Evolutionary conservation across 2,329 filamentous ascomycete genomes (phyloP), one percentile per base, ranked within the genome.

Genomic region (Aspergillus glaucus): DNA sequence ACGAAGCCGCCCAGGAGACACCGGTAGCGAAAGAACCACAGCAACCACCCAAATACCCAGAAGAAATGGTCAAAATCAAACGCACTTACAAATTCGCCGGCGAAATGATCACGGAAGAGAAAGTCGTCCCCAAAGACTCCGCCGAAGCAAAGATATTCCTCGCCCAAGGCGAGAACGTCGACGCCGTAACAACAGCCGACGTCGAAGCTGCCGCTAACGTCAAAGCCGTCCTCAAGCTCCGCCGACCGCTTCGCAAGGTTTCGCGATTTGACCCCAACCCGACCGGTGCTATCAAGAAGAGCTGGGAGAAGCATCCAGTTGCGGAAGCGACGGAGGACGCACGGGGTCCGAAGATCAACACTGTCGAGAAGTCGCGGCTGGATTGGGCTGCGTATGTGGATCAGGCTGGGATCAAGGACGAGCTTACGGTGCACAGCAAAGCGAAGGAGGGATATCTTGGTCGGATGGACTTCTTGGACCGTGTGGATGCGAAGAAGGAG

Each of bases 301-400:
- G 64, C 55, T 72, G 69, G 70, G 67, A 69, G 58, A 71, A 69
- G 48, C 64, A 68, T 34, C 47, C 68, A 50, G 46, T 55, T 19
- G 47, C 59, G 0, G 60, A 56, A 43, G 48, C 48, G 34, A 62
- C 61, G 50, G 56, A 62, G 50, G 59, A 61, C 26, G 52, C 71
- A 61, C 57, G 75, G 67, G 68, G 77, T 58, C 77, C 79, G 50
- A 84, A 83, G 59, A 76, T 85, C 67, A 85, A 82, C 55, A 83
- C 81, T 0, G 79, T 85, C 44, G 80, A 84, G 65, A 85, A 85
- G 65, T 82, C 79, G 26, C 76, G 80, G 46, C 68, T 84, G 58
- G 82, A 85, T 57, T 85, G 82, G 82, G 80, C 79, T 17, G 75
- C 76, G 9, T 83, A 82, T 58, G 81, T 85, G 37, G 79, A 83